Evolutionary conservation across 2,329 filamentous ascomycete species (phyloP).

Genomic region (Curvularia hawaiiensis): DNA sequence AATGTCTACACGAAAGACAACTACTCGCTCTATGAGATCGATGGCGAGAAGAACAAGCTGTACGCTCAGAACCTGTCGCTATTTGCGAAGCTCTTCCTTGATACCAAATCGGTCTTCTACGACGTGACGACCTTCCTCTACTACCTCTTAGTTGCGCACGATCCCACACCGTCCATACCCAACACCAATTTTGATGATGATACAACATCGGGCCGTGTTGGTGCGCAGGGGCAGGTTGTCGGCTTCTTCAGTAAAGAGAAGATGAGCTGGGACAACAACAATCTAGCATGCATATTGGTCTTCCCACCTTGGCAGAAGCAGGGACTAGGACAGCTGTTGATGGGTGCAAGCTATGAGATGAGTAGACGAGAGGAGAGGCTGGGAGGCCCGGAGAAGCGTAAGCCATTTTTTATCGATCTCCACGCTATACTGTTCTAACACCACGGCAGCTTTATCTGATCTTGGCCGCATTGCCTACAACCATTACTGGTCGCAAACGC

Average conservation of each 20-base stretch:
- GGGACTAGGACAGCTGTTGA: constrained; percentile 84
- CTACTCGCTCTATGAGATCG: constrained; percentile 90
- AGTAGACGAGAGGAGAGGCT: constrained; percentile 81
- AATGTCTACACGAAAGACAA: constrained; percentile 79
- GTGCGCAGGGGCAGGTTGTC: constrained; percentile 62
- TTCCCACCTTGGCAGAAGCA: constrained; percentile 96
- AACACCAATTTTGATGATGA: constrained; percentile 34
- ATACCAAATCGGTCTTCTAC: constrained; percentile 98
- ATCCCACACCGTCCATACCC: constrained; percentile 49
- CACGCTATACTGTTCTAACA: constrained; percentile 12
- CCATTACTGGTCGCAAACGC: constrained; percentile 84
- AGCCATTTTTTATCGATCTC: constrained; percentile 6
- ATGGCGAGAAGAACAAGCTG: constrained; percentile 83
- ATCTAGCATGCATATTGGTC: constrained; percentile 92
- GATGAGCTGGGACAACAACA: constrained; percentile 98
- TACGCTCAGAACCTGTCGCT: constrained; percentile 96
- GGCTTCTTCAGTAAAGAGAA: constrained; percentile 99
- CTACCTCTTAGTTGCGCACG: constrained; percentile 83
- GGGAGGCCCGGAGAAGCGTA: constrained; percentile 87
- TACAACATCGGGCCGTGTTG: background rate
- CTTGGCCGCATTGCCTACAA: constrained; percentile 82
- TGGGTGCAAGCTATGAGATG: constrained; percentile 93
- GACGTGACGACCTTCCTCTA: constrained; percentile 94
- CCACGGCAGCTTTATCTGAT: constrained; percentile 70
- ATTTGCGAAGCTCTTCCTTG: constrained; percentile 95